Conservation (phyloP, 768 basidiomycete genomes). For the Mycena chlorophos region DNA sequence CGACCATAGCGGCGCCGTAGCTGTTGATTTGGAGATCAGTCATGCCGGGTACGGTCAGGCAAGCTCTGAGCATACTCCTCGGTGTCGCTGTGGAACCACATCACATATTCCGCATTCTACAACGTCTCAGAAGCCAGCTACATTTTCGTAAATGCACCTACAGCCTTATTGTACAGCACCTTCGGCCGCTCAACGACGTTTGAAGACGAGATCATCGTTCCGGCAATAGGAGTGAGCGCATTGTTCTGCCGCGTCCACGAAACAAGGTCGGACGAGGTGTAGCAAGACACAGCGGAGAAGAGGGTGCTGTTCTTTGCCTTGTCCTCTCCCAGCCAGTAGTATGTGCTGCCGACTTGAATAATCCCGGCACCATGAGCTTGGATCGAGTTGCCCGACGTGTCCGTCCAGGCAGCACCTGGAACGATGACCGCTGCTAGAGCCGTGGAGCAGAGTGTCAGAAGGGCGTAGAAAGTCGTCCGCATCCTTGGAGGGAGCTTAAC, state of each 20-base stretch:
- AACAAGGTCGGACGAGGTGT: conserved; percentile 48
- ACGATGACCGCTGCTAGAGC: conserved; percentile 49
- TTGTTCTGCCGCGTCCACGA: conserved; percentile 61
- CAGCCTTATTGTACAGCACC: conserved; percentile 56
- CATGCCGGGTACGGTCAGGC: background rate
- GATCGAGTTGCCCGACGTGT: conserved; percentile 60
- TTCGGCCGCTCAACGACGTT: conserved; percentile 67
- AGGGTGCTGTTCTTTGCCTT: conserved; percentile 55
- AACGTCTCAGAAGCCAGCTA: background rate
- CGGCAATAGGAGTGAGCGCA: conserved; percentile 53
- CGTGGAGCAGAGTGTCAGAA: conserved; percentile 13
- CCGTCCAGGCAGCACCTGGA: conserved; percentile 61
- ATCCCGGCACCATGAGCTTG: conserved; percentile 66
- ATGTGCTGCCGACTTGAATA: conserved; percentile 41
- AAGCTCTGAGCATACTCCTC: conserved; percentile 45
- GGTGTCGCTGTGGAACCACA: conserved; percentile 72
- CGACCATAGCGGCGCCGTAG: conserved; percentile 65
- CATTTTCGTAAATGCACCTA: conserved; percentile 19
- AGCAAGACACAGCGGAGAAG: conserved; percentile 48
- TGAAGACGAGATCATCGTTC: conserved; percentile 56
- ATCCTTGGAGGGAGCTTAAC: no score
- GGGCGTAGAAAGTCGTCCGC: conserved; percentile 15
- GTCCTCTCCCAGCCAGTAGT: conserved; percentile 47
- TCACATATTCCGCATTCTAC: conserved; percentile 62
- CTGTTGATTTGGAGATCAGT: conserved; percentile 32